Percentiles rank a stretch among this genome's conserved stretches.
phyloP scores from a whole-genome alignment of 2,329 filamentous ascomycete genomes.

The Xylariaceae sp. region DNA sequence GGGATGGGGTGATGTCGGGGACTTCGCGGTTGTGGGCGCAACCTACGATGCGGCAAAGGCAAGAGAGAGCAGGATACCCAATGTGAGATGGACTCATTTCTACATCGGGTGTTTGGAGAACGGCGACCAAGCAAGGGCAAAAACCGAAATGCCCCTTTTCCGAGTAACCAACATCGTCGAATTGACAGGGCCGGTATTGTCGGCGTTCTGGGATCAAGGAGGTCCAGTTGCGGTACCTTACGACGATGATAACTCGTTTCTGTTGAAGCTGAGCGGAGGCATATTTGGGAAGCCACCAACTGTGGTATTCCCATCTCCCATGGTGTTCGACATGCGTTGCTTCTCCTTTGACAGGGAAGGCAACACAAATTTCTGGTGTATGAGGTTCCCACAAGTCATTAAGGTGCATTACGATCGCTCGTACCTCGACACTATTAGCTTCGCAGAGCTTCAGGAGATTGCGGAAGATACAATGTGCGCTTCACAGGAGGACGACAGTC shows the following conservation, averaged over 20 bases:
- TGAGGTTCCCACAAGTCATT: constrained; percentile 69
- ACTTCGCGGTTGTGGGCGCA: constrained; percentile 75
- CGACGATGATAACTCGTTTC: constrained; percentile 33
- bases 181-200: constrained; percentile 48
- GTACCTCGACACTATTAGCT: constrained; percentile 62
- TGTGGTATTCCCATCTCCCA: constrained; percentile 60
- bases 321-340: constrained; percentile 75
- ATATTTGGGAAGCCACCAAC: constrained; percentile 42
- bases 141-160: constrained; percentile 52
- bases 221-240: constrained; percentile 39
- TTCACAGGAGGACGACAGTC: constrained; percentile 48
- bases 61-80: constrained; percentile 46
- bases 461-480: constrained; percentile 52
- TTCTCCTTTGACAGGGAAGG: constrained; percentile 71
- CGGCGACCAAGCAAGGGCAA: constrained; percentile 51
- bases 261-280: constrained; percentile 44
- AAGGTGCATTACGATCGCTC: constrained; percentile 75
- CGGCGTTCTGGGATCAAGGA: constrained; percentile 44
- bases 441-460: constrained; percentile 63
- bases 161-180: constrained; percentile 61
- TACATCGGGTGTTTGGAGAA: constrained; percentile 73
- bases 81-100: constrained; percentile 72
- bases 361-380: constrained; percentile 64
- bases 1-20: constrained; percentile 73
- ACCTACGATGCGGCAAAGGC: constrained; percentile 63